Evolutionary conservation across 2,329 filamentous ascomycete species (phyloP).

Genomic region (Akanthomyces dipterigenus): DNA sequence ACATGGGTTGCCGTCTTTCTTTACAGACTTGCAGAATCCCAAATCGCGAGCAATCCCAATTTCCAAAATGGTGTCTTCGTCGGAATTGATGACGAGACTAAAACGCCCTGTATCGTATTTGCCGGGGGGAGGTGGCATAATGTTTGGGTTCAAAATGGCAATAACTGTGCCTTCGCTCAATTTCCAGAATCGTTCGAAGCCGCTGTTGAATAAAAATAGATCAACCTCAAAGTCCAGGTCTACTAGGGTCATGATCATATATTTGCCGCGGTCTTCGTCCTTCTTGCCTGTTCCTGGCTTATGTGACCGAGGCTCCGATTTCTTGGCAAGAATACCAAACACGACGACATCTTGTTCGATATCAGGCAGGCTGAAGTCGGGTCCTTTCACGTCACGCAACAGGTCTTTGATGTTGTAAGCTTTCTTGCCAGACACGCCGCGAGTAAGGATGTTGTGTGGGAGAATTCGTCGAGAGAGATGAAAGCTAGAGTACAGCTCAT

Average conservation of each 20-base stretch:
- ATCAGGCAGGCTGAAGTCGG: slow-evolving; percentile 73
- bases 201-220: slow-evolving; percentile 84
- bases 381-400: slow-evolving; percentile 72
- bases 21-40: slow-evolving; percentile 78
- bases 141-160: slow-evolving; percentile 82
- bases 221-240: slow-evolving; percentile 89
- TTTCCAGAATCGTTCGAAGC: slow-evolving; percentile 91
- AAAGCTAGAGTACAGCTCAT: slow-evolving; percentile 79
- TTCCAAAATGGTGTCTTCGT: slow-evolving; percentile 84
- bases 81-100: slow-evolving; percentile 76
- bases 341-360: slow-evolving; percentile 85
- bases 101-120: slow-evolving; percentile 76
- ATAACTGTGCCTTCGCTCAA: slow-evolving; percentile 85
- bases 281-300: slow-evolving; percentile 38
- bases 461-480: slow-evolving; percentile 80
- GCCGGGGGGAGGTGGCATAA: slow-evolving; percentile 78
- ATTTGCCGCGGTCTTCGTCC: slow-evolving; percentile 64
- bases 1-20: slow-evolving; percentile 77
- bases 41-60: slow-evolving; percentile 79
- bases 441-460: slow-evolving; percentile 71
- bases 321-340: slow-evolving; percentile 79
- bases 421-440: slow-evolving; percentile 72
- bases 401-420: slow-evolving; percentile 74
- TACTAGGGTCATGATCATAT: slow-evolving; percentile 84
- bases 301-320: slow-evolving; percentile 69